These are phyloP conservation scores for Mucor indicus DNA, from an alignment of 371 early-diverging fungal species.

Conservation along the genomic window DNA sequence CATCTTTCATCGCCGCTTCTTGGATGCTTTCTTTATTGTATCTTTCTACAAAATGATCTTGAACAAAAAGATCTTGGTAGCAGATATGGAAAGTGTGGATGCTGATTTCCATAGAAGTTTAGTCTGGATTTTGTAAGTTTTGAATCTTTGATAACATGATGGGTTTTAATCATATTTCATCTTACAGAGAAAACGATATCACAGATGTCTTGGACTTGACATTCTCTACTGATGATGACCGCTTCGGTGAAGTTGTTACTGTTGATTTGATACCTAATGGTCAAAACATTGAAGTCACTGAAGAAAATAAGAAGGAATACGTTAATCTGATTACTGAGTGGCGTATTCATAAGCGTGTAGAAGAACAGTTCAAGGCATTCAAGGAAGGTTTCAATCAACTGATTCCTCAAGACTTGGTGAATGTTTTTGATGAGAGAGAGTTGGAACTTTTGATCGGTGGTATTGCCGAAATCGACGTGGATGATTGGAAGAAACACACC, in stretches of 20 bases:
- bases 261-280: slow-evolving; percentile 93
- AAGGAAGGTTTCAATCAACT: slow-evolving; percentile 95
- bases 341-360: slow-evolving; percentile 83
- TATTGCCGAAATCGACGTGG: slow-evolving; percentile 96
- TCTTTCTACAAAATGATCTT: slow-evolving; percentile 98
- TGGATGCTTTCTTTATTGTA: slow-evolving; percentile 95
- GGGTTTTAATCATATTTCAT: background rate
- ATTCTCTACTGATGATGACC: slow-evolving; percentile 91
- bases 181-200: slow-evolving; percentile 78
- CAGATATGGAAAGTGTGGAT: slow-evolving; percentile 97
- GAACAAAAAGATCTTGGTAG: slow-evolving; percentile 80
- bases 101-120: slow-evolving; percentile 90
- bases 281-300: slow-evolving; percentile 50
- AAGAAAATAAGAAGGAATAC: slow-evolving; percentile 58
- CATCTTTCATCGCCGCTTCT: slow-evolving; percentile 94
- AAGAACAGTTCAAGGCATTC: slow-evolving; percentile 95
- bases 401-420: slow-evolving; percentile 89
- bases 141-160: background rate
- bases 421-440: slow-evolving; percentile 98
- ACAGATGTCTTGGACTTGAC: slow-evolving; percentile 87
- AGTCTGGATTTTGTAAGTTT: slow-evolving; percentile 85
- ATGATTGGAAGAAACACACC: slow-evolving; percentile 99
- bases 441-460: slow-evolving; percentile 98
- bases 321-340: slow-evolving; percentile 85
- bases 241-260: slow-evolving; percentile 88